Evolutionary conservation across 2,329 filamentous ascomycete species (phyloP).

Genomic region (Ceratocystis eucalypticola): DNA sequence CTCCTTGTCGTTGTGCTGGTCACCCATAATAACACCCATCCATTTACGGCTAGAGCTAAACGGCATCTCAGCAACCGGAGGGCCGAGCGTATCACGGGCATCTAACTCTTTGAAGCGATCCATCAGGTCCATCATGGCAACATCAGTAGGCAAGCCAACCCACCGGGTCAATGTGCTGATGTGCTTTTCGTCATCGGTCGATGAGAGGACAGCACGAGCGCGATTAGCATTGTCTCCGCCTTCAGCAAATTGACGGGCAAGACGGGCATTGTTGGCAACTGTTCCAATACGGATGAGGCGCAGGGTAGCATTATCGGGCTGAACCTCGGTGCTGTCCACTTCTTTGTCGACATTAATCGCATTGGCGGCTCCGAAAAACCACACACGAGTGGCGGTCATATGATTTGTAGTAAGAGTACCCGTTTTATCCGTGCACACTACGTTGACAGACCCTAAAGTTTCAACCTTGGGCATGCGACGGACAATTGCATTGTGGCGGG

Average conservation of each 20-base stretch:
- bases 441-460: constrained; percentile 94
- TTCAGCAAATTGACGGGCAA: constrained; percentile 59
- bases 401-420: constrained; percentile 94
- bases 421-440: constrained; percentile 98
- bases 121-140: constrained; percentile 87
- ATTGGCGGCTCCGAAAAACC: constrained; percentile 64
- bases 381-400: constrained; percentile 94
- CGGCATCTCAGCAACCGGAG: constrained; percentile 69
- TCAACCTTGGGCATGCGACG: constrained; percentile 93
- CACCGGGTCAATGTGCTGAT: constrained; percentile 57
- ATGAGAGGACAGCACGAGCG: constrained; percentile 64
- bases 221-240: constrained; percentile 39
- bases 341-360: constrained; percentile 42
- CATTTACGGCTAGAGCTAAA: constrained; percentile 97
- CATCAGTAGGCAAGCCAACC: constrained; percentile 93
- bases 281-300: constrained; percentile 85
- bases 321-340: constrained; percentile 39
- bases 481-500: constrained; percentile 86
- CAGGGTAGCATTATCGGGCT: constrained; percentile 59
- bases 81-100: constrained; percentile 72
- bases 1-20: constrained; percentile 49
- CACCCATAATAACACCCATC: constrained; percentile 88
- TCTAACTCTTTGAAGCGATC: constrained; percentile 88
- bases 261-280: constrained; percentile 84
- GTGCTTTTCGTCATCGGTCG: constrained; percentile 49